These are phyloP conservation scores for Violaceomyces palustris DNA, from an alignment of 1,284 basidiomycete genomes.

Conservation along the genomic window DNA sequence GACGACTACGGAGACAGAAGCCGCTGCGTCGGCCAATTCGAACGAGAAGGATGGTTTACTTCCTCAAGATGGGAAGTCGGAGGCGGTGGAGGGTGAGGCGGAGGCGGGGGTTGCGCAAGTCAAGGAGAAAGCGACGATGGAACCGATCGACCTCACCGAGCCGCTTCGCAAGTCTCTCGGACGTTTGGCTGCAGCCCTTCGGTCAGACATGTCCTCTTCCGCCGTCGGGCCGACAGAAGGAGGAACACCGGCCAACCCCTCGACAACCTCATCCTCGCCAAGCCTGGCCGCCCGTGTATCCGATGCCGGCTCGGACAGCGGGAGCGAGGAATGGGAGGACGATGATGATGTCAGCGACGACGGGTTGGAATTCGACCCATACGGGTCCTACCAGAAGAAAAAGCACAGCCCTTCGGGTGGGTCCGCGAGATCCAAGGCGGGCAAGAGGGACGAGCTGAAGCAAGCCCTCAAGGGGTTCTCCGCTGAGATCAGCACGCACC, in stretches of 20 bases:
- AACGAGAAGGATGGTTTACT: no score
- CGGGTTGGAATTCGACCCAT: constrained; percentile 39
- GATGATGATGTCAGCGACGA: constrained; percentile 23
- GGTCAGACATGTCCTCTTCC: constrained; percentile 6
- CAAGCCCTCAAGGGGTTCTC: constrained; percentile 13
- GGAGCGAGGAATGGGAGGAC: constrained; percentile 19
- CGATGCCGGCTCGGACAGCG: constrained; percentile 25
- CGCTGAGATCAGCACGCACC: constrained; percentile 25
- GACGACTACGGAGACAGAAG: no score
- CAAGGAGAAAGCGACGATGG: constrained; percentile 7
- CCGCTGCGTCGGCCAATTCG: no score
- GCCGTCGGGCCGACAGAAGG: background rate
- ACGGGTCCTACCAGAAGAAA: constrained; percentile 26
- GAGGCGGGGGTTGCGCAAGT: background rate
- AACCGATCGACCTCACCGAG: constrained; percentile 38
- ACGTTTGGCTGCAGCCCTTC: constrained; percentile 22
- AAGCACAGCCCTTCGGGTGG: constrained; percentile 19
- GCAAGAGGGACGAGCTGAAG: constrained; percentile 5
- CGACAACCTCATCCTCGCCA: background rate
- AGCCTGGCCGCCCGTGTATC: constrained; percentile 8
- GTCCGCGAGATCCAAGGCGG: constrained; percentile 3
- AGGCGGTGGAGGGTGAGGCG: background rate
- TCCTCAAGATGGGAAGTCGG: no score
- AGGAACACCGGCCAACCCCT: background rate
- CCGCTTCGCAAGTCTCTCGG: constrained; percentile 35